phyloP scores from a whole-genome alignment of 2,329 filamentous ascomycete species.

The Chaetothyriales sp. region DNA sequence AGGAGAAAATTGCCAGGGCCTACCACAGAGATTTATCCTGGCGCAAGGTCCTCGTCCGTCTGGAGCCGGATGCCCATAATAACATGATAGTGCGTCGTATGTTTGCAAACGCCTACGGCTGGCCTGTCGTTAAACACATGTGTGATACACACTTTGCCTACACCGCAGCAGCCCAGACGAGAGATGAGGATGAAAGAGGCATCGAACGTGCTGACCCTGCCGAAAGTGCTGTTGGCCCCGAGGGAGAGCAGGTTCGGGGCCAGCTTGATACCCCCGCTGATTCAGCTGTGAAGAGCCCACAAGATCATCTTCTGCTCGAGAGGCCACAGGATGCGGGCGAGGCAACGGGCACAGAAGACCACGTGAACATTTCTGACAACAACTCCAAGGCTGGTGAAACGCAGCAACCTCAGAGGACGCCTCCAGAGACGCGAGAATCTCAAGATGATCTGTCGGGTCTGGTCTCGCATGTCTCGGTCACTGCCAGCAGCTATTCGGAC shows the following conservation, averaged over 20 bases:
- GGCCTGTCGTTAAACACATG: constrained; percentile 90
- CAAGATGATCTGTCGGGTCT: constrained; percentile 22
- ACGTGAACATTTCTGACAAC: neutral
- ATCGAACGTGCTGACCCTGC: constrained; percentile 53
- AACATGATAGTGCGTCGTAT: constrained; percentile 93
- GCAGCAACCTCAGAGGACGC: constrained; percentile 6
- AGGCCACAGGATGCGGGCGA: constrained; percentile 1
- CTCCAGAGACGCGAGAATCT: constrained; percentile 16
- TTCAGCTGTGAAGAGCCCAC: constrained; percentile 3
- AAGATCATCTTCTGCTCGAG: constrained; percentile 1
- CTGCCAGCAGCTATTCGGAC: constrained; percentile 6
- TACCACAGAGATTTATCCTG: constrained; percentile 86
- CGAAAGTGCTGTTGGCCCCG: constrained; percentile 39
- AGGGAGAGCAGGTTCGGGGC: constrained; percentile 50
- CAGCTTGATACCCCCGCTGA: constrained; percentile 19
- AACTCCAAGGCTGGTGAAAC: neutral
- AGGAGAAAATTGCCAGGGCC: constrained; percentile 92
- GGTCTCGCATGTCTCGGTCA: constrained; percentile 12
- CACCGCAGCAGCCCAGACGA: constrained; percentile 46
- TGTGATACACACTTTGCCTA: constrained; percentile 90
- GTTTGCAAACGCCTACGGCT: constrained; percentile 95
- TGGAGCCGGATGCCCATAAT: constrained; percentile 96
- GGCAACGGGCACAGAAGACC: neutral
- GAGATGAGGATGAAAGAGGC: constrained; percentile 52
- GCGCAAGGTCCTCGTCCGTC: constrained; percentile 89